phyloP scores from a whole-genome alignment of 164 flowering plant species.

The Vitis rotundifolia region DNA sequence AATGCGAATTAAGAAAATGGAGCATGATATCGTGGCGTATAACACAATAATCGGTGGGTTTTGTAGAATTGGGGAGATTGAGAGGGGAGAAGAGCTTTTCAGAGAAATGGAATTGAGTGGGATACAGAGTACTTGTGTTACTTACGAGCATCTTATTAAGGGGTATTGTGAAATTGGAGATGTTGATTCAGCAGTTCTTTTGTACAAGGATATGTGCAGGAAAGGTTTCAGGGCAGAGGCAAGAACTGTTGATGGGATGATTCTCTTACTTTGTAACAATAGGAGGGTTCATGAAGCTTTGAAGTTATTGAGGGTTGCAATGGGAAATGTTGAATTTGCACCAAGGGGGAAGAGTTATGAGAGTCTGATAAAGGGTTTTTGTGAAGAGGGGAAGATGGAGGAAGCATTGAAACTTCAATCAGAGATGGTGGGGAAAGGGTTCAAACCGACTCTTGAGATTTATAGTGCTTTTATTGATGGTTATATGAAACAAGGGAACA shows the following conservation, averaged over 20 bases:
- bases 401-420: conserved; percentile 74
- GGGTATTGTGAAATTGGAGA: conserved; percentile 68
- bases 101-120: conserved; percentile 65
- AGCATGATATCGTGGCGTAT: conserved; percentile 64
- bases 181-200: conserved; percentile 50
- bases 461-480: conserved; percentile 68
- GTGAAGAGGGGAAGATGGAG: conserved; percentile 59
- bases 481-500: conserved; percentile 47
- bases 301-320: conserved; percentile 36
- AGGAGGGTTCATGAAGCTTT: conserved; percentile 45
- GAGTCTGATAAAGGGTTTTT: conserved; percentile 56
- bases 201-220: conserved; percentile 63
- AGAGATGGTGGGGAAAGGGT: conserved; percentile 82
- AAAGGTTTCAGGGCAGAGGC: conserved; percentile 51
- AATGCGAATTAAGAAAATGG: conserved; percentile 44
- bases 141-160: conserved; percentile 65
- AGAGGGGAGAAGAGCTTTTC: conserved; percentile 56
- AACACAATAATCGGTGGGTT: conserved; percentile 71
- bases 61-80: conserved; percentile 48
- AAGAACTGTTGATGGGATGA: conserved; percentile 45
- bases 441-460: conserved; percentile 47
- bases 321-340: conserved; percentile 25
- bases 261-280: conserved; percentile 43
- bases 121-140: conserved; percentile 49
- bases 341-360: conserved; percentile 46